These are phyloP conservation scores for Chamaenerion angustifolium DNA, from an alignment of 345 rosid species.

Conservation along the genomic window DNA sequence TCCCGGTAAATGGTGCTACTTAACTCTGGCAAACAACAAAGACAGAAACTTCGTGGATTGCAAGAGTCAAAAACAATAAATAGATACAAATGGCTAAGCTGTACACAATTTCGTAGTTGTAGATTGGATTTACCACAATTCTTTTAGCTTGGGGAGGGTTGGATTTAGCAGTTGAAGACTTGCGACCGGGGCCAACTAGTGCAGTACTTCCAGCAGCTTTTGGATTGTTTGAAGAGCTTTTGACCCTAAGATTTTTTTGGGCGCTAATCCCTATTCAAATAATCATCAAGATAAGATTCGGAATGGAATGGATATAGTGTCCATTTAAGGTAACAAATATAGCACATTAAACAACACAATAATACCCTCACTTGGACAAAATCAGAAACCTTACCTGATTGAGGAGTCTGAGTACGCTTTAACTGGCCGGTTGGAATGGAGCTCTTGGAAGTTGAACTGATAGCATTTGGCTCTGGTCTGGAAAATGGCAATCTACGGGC, in stretches of 20 bases:
- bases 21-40: no score
- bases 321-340: neutral
- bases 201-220: slow-evolving; percentile 19
- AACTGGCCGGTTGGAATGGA: slow-evolving; percentile 16
- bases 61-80: no score
- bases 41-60: no score
- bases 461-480: slow-evolving; percentile 21
- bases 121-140: slow-evolving; percentile 35
- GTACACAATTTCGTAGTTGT: neutral
- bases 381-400: slow-evolving; percentile 26
- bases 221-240: slow-evolving; percentile 17
- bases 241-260: slow-evolving; percentile 31
- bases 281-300: neutral
- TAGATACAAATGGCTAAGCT: no score
- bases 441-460: slow-evolving; percentile 22
- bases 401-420: slow-evolving; percentile 27
- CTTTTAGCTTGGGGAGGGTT: slow-evolving; percentile 33
- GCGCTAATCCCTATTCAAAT: slow-evolving; percentile 16
- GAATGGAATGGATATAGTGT: neutral
- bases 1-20: no score
- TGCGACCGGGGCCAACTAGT: slow-evolving; percentile 28
- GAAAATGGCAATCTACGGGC: slow-evolving; percentile 26
- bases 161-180: slow-evolving; percentile 26
- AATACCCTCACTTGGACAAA: neutral
- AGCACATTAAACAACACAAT: neutral